Percentiles rank a stretch among this genome's conserved stretches.
Conservation (phyloP, 2,329 filamentous ascomycete genomes). For the Fusarium zealandicum region DNA sequence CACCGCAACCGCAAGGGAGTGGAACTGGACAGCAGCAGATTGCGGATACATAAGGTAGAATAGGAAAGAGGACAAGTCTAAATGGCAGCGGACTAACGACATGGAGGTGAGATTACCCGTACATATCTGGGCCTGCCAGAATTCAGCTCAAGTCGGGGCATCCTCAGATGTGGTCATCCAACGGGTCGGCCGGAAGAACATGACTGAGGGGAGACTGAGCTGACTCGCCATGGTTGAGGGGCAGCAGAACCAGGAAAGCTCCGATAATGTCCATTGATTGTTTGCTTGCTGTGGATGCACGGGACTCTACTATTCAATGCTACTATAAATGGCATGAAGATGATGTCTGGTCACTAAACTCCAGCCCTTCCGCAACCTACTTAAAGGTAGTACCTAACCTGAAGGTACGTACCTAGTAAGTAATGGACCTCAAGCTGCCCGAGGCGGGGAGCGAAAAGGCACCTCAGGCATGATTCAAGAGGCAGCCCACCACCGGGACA, state of each 20-base stretch:
- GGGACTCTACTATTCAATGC: constrained; percentile 8
- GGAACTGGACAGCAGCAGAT: constrained; percentile 16
- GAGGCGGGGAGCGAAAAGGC: constrained; percentile 15
- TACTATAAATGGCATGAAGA: constrained; percentile 32
- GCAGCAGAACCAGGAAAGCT: constrained; percentile 14
- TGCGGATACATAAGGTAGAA: constrained; percentile 1
- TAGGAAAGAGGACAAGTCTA: background rate
- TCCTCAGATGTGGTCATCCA: constrained; percentile 23
- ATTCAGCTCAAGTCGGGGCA: constrained; percentile 7
- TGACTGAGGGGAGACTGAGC: constrained; percentile 7
- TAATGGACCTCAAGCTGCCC: too few relatives aligned
- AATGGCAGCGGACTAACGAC: background rate
- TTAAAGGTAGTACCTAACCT: too few relatives aligned
- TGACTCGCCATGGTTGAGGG: constrained; percentile 26
- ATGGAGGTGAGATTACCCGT: too few relatives aligned
- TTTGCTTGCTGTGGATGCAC: constrained; percentile 20
- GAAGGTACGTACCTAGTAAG: too few relatives aligned
- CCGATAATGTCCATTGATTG: constrained; percentile 8
- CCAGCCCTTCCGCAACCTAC: too few relatives aligned
- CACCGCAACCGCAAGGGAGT: constrained; percentile 26
- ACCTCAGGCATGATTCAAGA: constrained; percentile 22
- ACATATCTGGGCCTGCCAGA: too few relatives aligned
- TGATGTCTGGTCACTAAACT: constrained; percentile 26
- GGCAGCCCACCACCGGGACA: constrained; percentile 7
- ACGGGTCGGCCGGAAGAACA: constrained; percentile 15